Base-by-base conservation (phyloP, 371 early-diverging fungal genomes). In the Zopfochytrium polystomum region DNA sequence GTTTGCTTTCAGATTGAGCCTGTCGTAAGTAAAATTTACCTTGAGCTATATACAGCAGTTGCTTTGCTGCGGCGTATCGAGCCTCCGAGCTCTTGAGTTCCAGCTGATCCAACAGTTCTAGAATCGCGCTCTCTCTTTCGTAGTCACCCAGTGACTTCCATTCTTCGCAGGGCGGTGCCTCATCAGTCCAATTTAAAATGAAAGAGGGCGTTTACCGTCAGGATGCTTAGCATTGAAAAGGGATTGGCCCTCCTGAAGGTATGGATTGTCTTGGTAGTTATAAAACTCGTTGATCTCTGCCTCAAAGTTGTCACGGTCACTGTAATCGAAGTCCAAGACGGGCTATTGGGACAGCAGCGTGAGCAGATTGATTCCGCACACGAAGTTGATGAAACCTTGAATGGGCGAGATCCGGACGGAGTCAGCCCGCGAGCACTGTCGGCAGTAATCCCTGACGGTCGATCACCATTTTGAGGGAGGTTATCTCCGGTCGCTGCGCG, bases 201-300 rank as follows among this genome's bases (percentile, higher is more conserved):
- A 26, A 52, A n/a, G 31, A 4, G 11, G 33, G n/a, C n/a, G n/a
- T n/a, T n/a, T 42, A 42, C 42, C 42, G 13, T 42, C 20, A 42
- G n/a, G n/a, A n/a, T 13, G n/a, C 13, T 42, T 26, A 22, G 62
- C 55, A 76, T 70, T 23, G 76, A 75, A 52, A 78, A 79, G 23
- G 66, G 55, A 32, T 64, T 63, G 69, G 5, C 79, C 72, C 30
- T 79, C 78, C 23, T 76, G 58, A 25, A 82, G 76, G 45, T 74
- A 67, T 6, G 72, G 61, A 2, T 78, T 72, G 65, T 90, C 89
- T 7, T 73, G 71, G 67, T 85, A 87, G 48, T 78, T 76, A 63
- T 81, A 88, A 52, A 90, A 88, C 48, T 90, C 91, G 66, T 88
- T 84, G 59, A 87, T 76, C 65, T 90, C 91, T 6, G 71, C 79